Base-by-base conservation (phyloP, 2,329 filamentous ascomycete species). In the Neoscytalidium dimidiatum region DNA sequence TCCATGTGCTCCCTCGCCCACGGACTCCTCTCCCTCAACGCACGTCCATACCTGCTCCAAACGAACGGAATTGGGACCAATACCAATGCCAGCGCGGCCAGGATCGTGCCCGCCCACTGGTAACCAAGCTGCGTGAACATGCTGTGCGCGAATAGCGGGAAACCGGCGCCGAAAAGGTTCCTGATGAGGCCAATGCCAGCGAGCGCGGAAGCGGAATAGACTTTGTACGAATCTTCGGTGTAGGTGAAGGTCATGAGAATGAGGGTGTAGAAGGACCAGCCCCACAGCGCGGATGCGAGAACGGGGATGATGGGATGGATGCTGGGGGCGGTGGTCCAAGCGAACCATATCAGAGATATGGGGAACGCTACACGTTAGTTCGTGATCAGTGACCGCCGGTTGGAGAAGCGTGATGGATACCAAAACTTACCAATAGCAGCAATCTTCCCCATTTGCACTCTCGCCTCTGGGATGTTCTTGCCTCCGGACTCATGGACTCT, bases 181-280 rank as follows among this genome's bases (percentile, higher is more conserved):
- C 77, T 69, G 11, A 77, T 69, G 5, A 80, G 66, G 7, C 77
- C 77, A 11, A 80, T 77, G 0, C 77, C 78, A 14, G 79, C 79
- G 4, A 81, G 73, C 1, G 79, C 79, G 17, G 74, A 78, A 4
- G 79, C 79, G 9, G 77, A 79, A 66, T 75, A 80, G 2, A 77
- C 74, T 69, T 81, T 79, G 66, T 84, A 83, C 6, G 79, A 78
- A 66, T 83, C 82, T 62, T 83, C 81, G 2, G 80, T 82, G 66
- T 82, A 84, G 4, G 78, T 81, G 38, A 82, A 77, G 1, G 81
- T 81, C 75, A 82, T 82, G 3, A 84, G 73, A 52, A 84, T 84
- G 0, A 85, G 75, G 1, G 80, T 80, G 61, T 83, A 83, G 67
- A 84, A 83, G 4, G 78, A 80, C 73, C 80, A 82, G 0, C 83